A percentile compares a stretch with the other conserved stretches of the same genome.
Conservation (phyloP, 2,329 filamentous ascomycete species). For the Pseudogymnoascus sp. region DNA sequence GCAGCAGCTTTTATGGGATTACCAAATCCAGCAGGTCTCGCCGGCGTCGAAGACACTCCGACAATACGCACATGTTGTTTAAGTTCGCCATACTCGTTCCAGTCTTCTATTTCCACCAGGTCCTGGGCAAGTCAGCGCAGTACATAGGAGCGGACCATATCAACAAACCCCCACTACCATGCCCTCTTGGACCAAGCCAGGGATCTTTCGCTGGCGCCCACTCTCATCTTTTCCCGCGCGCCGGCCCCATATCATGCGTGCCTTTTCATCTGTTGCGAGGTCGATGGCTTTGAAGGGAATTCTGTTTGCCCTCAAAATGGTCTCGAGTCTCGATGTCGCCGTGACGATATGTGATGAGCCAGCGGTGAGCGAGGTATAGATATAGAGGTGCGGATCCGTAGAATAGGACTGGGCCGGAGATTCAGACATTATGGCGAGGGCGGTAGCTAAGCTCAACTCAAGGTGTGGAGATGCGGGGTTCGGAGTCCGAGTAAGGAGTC, state of each 20-base stretch:
- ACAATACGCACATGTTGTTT: conserved; percentile 71
- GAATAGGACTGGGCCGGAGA: conserved; percentile 26
- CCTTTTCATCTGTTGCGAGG: conserved; percentile 80
- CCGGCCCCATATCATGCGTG: conserved; percentile 79
- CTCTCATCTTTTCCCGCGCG: conserved; percentile 62
- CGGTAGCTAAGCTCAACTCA: conserved; percentile 1
- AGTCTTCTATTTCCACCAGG: conserved; percentile 89
- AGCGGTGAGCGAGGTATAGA: conserved; percentile 92
- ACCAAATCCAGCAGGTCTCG: conserved; percentile 20
- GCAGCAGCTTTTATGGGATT: conserved; percentile 15
- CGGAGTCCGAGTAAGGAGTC: neutral
- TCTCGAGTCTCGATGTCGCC: conserved; percentile 89
- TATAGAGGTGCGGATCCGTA: conserved; percentile 68
- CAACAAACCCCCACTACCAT: conserved; percentile 70
- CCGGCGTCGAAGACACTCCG: conserved; percentile 28
- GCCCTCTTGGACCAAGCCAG: conserved; percentile 79
- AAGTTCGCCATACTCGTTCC: conserved; percentile 97
- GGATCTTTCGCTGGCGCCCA: conserved; percentile 65
- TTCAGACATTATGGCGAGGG: conserved; percentile 23
- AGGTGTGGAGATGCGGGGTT: conserved; percentile 3
- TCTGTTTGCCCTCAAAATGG: conserved; percentile 88
- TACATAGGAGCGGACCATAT: neutral
- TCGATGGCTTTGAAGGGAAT: conserved; percentile 91
- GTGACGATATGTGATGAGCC: conserved; percentile 95
- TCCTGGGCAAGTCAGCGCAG: conserved; percentile 48